phyloP scores from a whole-genome alignment of 768 basidiomycete species.

The Tylopilus cervinicoccineus region DNA sequence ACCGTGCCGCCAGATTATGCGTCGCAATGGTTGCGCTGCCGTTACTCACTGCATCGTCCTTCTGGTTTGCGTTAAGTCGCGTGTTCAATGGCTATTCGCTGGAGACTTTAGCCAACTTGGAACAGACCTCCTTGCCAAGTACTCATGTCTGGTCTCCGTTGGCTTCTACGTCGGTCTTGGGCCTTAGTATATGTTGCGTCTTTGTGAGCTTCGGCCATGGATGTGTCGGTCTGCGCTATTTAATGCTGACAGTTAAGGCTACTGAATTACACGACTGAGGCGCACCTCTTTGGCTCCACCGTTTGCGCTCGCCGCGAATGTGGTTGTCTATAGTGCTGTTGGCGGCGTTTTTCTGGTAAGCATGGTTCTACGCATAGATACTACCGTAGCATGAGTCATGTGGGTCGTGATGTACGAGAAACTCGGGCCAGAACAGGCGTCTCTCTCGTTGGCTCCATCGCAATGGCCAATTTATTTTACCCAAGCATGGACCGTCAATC shows the following conservation, averaged over 20 bases:
- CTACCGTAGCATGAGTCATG: constrained; percentile 35
- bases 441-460: constrained; percentile 52
- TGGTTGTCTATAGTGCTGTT: constrained; percentile 49
- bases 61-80: constrained; percentile 56
- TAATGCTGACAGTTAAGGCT: constrained; percentile 40
- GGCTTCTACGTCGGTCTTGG: constrained; percentile 44
- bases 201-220: constrained; percentile 39
- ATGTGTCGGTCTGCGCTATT: neutral
- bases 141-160: constrained; percentile 54
- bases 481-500: constrained; percentile 44
- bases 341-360: constrained; percentile 46
- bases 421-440: constrained; percentile 55
- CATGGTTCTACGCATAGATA: neutral
- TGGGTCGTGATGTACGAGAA: constrained; percentile 48
- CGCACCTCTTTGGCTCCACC: constrained; percentile 53
- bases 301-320: constrained; percentile 52
- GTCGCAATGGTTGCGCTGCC: constrained; percentile 49
- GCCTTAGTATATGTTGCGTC: constrained; percentile 51
- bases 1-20: constrained; percentile 56
- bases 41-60: constrained; percentile 49
- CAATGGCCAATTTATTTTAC: constrained; percentile 48
- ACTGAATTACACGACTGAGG: constrained; percentile 61
- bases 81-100: neutral
- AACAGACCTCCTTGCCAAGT: constrained; percentile 53
- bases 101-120: neutral